phyloP scores from a whole-genome alignment of 208 protist genomes.

The Phytomonas serpens region DNA sequence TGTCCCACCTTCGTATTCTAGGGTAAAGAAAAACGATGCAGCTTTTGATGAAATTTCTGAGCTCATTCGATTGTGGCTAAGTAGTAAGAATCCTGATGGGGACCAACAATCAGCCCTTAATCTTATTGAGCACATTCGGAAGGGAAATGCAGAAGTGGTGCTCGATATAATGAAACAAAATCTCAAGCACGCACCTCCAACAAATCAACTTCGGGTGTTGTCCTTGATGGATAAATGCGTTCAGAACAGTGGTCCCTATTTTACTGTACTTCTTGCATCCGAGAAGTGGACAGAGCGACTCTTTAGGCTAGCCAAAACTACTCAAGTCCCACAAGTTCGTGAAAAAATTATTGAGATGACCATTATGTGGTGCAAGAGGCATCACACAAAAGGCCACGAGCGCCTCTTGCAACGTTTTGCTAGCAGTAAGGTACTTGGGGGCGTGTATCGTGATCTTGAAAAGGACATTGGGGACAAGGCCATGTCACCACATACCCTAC shows the following conservation, averaged over 20 bases:
- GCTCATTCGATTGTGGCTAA: conserved; percentile 8
- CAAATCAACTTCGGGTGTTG: conserved; percentile 55
- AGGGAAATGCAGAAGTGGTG: conserved; percentile 46
- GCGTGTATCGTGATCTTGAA: conserved; percentile 32
- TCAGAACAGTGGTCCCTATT: conserved; percentile 59
- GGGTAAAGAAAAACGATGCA: not conserved
- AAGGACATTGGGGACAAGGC: conserved; percentile 18
- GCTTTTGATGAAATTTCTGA: conserved; percentile 9
- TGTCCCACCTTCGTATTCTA: not conserved
- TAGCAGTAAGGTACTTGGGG: conserved; percentile 63
- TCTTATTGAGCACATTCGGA: conserved; percentile 62
- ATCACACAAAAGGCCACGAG: conserved; percentile 67
- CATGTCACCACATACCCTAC: not conserved
- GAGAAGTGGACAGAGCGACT: conserved; percentile 87
- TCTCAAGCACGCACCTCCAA: conserved; percentile 60
- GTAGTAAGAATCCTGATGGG: conserved; percentile 24
- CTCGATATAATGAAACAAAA: conserved; percentile 65
- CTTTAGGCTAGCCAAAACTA: conserved; percentile 78
- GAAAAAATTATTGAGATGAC: conserved; percentile 63
- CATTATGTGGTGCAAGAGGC: conserved; percentile 71
- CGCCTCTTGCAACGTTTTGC: conserved; percentile 65
- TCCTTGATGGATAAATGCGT: conserved; percentile 72
- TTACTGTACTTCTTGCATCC: conserved; percentile 66
- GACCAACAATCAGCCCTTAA: conserved; percentile 38
- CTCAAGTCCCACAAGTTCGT: conserved; percentile 26